Conservation (phyloP, 257 asterid genomes). For the Pogostemon cablin region DNA sequence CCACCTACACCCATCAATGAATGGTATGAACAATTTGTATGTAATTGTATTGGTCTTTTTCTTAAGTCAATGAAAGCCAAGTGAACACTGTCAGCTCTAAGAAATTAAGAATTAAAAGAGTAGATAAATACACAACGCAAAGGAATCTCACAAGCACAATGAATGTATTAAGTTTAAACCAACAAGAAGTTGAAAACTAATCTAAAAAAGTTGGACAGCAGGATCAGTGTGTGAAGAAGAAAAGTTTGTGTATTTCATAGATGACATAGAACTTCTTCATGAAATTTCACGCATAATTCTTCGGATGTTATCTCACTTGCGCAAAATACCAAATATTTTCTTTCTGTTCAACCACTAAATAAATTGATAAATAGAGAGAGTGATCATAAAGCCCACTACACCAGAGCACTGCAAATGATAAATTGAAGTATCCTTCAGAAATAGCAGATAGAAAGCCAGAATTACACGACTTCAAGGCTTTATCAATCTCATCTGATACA, state of each 20-base stretch:
- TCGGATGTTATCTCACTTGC: not conserved
- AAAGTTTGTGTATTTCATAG: slow-evolving; percentile 1
- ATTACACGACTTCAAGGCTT: no score
- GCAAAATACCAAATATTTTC: not conserved
- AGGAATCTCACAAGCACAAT: not conserved
- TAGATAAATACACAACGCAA: not conserved
- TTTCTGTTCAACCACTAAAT: not conserved
- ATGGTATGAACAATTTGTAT: no score
- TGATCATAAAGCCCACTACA: not conserved
- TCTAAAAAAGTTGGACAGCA: slow-evolving; percentile 1
- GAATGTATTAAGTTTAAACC: slow-evolving; percentile 14
- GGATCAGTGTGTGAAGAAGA: slow-evolving; percentile 14
- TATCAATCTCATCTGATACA: not conserved
- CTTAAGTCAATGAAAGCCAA: not conserved
- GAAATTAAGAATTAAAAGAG: not conserved
- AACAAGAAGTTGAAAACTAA: slow-evolving; percentile 1
- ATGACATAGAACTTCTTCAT: slow-evolving; percentile 6
- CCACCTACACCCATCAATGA: no score
- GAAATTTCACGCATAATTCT: not conserved
- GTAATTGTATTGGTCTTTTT: not conserved
- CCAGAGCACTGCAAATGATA: slow-evolving; percentile 10
- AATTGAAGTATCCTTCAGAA: slow-evolving; percentile 4
- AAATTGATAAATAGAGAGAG: not conserved
- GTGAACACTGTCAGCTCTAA: not conserved
- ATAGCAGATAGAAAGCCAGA: not conserved